Conservation (phyloP, 2,329 filamentous ascomycete genomes). For the Zelopaecilomyces penicillatus region DNA sequence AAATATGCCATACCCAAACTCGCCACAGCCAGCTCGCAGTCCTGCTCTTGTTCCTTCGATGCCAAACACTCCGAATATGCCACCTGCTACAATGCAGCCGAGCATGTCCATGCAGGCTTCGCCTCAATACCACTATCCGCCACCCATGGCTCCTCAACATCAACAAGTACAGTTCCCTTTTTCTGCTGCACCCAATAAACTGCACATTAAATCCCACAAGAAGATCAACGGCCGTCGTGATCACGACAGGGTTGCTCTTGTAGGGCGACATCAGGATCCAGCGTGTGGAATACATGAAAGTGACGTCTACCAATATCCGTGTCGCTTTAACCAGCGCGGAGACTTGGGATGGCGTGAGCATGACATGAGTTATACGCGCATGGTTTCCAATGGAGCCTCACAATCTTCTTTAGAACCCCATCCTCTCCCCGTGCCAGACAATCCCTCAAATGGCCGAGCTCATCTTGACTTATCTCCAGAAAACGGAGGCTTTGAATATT, state of each 20-base stretch:
- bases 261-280: slow-evolving; percentile 29
- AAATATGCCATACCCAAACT: slow-evolving; percentile 47
- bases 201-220: slow-evolving; percentile 33
- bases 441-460: slow-evolving; percentile 14
- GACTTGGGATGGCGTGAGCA: slow-evolving; percentile 26
- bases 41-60: slow-evolving; percentile 58
- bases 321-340: slow-evolving; percentile 38
- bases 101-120: slow-evolving; percentile 57
- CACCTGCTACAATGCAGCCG: slow-evolving; percentile 43
- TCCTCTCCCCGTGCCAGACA: slow-evolving; percentile 7
- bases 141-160: slow-evolving; percentile 50
- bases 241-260: slow-evolving; percentile 36
- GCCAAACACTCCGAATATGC: slow-evolving; percentile 63
- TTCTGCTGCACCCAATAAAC: slow-evolving; percentile 23
- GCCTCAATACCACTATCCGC: slow-evolving; percentile 53
- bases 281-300: slow-evolving; percentile 25
- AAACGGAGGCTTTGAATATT: slow-evolving; percentile 61
- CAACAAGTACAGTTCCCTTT: slow-evolving; percentile 51
- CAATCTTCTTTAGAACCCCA: slow-evolving; percentile 9
- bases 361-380: slow-evolving; percentile 14
- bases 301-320: slow-evolving; percentile 29
- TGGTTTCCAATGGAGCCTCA: slow-evolving; percentile 12
- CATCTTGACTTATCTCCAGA: slow-evolving; percentile 58
- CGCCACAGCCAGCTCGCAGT: slow-evolving; percentile 58
- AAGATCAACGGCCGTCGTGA: slow-evolving; percentile 39